Evolutionary conservation across 441 rosid species (phyloP), one percentile per base, ranked within the genome.

Genomic region (Melastoma candidum): DNA sequence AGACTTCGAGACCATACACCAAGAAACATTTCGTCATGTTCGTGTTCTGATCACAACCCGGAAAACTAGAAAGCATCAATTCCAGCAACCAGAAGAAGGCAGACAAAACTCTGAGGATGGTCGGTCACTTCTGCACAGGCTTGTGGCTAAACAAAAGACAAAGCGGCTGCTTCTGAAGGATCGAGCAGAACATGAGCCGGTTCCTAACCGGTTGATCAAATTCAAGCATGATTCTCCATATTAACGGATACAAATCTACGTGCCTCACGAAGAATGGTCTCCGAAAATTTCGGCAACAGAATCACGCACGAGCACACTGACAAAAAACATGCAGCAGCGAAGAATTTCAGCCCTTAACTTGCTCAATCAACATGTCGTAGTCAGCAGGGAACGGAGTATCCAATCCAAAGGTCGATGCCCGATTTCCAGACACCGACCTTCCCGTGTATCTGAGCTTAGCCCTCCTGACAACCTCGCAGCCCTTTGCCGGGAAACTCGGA

Each of bases 301-400:
- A 29, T 17, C 3, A 0, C 0, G 12, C 44, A 12, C 43, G 41
- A 17, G 7, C 10, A 4, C 22, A 44, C 11, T 3, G 32, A 26
- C 22, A 32, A 32, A 11, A 11, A 47, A 53, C 26, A 47, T 47
- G 53, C 22, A 17, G 22, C 22, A 17, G 22, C 22, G 22, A 17
- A 17, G 22, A 17, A 29, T 29, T 6, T 3, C 36, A 3, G 36
- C 36, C 36, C 73, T 63, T 72, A 17, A 90, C 97, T 72, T 87
- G 97, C 51, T 65, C 61, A 65, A 90, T 76, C 59, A 90, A 86
- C 62, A 84, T 86, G 1, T 61, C 36, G 52, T 90, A 90, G 54
- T 83, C 85, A 50, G 45, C 13, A 24, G 97, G 97, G 49, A 90
- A 86, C 0, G 79, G 80, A 53, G 71, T 68, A 57, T 83, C 80